Percentiles rank a stretch among this genome's conserved stretches.
Conservation (phyloP, 2,329 filamentous ascomycete genomes). For the Colletotrichum horii region DNA sequence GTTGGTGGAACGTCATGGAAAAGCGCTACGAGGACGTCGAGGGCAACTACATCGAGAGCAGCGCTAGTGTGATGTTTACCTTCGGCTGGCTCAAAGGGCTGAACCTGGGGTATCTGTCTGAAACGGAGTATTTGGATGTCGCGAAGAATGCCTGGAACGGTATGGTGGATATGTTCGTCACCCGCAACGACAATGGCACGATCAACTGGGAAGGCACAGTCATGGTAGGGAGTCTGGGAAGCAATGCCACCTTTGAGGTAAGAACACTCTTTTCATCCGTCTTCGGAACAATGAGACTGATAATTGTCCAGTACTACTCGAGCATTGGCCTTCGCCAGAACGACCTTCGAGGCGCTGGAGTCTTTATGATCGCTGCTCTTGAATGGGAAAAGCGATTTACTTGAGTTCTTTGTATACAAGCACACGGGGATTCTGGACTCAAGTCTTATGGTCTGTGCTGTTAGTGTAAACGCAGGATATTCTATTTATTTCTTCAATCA, state of each 20-base stretch:
- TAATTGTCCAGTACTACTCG: constrained; percentile 28
- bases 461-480: background rate
- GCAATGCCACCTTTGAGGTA: constrained; percentile 55
- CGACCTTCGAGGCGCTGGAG: constrained; percentile 32
- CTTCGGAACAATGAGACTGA: background rate
- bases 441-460: background rate
- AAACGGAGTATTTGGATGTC: constrained; percentile 22
- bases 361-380: constrained; percentile 31
- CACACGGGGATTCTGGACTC: background rate
- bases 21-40: constrained; percentile 47
- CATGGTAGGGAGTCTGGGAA: constrained; percentile 53
- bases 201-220: constrained; percentile 58
- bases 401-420: background rate
- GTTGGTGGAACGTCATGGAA: constrained; percentile 65
- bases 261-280: constrained; percentile 6
- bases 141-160: constrained; percentile 34
- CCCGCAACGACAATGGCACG: constrained; percentile 50
- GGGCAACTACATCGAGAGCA: constrained; percentile 67
- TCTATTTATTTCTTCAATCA: background rate
- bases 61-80: constrained; percentile 62
- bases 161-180: constrained; percentile 50
- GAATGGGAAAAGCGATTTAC: constrained; percentile 28
- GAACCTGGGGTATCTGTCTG: constrained; percentile 30
- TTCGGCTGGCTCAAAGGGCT: constrained; percentile 54
- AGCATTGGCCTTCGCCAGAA: constrained; percentile 29